These are phyloP conservation scores for Luffa acutangula DNA, from an alignment of 306 rosid genomes.

Conservation along the genomic window DNA sequence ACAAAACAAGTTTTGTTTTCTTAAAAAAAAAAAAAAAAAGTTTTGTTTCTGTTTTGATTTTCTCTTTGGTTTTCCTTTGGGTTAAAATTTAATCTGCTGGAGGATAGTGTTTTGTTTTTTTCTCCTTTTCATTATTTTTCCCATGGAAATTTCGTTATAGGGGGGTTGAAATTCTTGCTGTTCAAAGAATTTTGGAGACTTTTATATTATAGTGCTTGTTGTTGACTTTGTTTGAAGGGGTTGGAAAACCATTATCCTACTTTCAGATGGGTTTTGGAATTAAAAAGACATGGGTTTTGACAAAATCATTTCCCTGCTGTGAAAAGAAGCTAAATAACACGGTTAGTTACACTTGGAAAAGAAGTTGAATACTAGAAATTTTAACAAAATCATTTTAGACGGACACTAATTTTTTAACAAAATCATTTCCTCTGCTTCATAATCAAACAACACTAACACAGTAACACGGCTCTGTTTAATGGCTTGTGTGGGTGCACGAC, in stretches of 20 bases:
- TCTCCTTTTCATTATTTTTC: background rate
- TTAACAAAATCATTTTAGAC: too few relatives aligned
- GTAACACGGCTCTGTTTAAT: too few relatives aligned
- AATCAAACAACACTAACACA: too few relatives aligned
- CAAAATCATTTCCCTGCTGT: too few relatives aligned
- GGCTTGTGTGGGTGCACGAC: too few relatives aligned
- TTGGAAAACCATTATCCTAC: background rate
- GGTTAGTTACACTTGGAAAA: slow-evolving; percentile 18
- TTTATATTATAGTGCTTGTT: background rate
- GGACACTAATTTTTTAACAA: too few relatives aligned
- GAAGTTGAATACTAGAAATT: slow-evolving; percentile 72
- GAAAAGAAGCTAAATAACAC: too few relatives aligned
- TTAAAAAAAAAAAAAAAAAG: too few relatives aligned
- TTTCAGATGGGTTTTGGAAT: slow-evolving; percentile 46
- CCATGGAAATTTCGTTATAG: background rate
- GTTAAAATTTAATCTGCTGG: background rate
- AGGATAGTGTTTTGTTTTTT: background rate
- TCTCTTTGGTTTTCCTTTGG: too few relatives aligned
- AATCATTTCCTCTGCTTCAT: too few relatives aligned
- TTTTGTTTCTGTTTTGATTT: too few relatives aligned
- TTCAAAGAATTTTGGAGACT: background rate
- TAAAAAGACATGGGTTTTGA: slow-evolving; percentile 54
- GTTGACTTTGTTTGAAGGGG: background rate
- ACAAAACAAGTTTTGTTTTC: too few relatives aligned
- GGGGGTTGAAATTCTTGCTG: background rate